A percentile compares a stretch with the other conserved stretches of the same genome.
These are phyloP conservation scores for Xylaria sp. DNA, from an alignment of 2,329 filamentous ascomycete genomes.

Conservation along the genomic window DNA sequence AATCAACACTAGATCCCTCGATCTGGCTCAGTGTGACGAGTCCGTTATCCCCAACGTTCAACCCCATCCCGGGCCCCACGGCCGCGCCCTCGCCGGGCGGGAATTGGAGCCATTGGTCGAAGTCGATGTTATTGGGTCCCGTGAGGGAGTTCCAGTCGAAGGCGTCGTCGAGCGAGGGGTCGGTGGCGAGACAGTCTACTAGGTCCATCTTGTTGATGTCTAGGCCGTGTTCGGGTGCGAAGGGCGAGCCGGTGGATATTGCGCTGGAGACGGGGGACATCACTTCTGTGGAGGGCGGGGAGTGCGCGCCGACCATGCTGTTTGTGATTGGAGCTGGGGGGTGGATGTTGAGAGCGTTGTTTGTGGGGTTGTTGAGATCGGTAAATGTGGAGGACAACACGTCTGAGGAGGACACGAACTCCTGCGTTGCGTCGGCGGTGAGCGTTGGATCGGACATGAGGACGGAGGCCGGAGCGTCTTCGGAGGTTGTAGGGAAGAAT, in stretches of 20 bases:
- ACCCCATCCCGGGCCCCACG: conserved; percentile 12
- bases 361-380: conserved; percentile 1
- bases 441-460: conserved; percentile 11
- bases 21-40: conserved; percentile 18
- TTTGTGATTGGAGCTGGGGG: neutral
- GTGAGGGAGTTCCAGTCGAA: conserved; percentile 52
- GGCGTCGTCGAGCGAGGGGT: conserved; percentile 35
- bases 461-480: conserved; percentile 1
- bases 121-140: conserved; percentile 50
- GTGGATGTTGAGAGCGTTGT: conserved; percentile 3
- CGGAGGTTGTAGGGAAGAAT: conserved; percentile 25
- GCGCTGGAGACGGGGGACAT: conserved; percentile 22
- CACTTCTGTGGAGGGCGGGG: conserved; percentile 25
- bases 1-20: conserved; percentile 11
- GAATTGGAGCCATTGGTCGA: conserved; percentile 56
- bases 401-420: conserved; percentile 8
- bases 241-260: conserved; percentile 18
- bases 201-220: conserved; percentile 43
- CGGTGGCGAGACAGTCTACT: conserved; percentile 25
- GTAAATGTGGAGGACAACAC: neutral
- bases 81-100: conserved; percentile 42
- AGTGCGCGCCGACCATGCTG: conserved; percentile 13
- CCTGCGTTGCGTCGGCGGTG: conserved; percentile 8
- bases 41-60: conserved; percentile 12
- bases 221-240: conserved; percentile 31